Percentiles rank a stretch among this genome's conserved stretches.
These are phyloP conservation scores for Allomyces javanicus DNA, from an alignment of 192 early-diverging fungal genomes.

Conservation along the genomic window DNA sequence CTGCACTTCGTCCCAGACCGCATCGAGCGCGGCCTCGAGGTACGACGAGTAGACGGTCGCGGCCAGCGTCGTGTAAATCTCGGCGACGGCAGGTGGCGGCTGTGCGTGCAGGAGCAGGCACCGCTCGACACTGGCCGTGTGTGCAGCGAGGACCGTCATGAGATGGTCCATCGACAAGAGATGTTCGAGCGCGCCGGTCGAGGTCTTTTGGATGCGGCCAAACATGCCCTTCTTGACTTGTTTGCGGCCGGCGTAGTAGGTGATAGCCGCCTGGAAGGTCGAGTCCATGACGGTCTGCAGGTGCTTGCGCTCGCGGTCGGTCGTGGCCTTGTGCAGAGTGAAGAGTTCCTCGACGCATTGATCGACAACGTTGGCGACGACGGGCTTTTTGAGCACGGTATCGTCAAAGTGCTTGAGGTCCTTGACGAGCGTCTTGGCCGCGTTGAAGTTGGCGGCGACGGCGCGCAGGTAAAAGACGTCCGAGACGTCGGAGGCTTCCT, in stretches of 20 bases:
- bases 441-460: slow-evolving; percentile 47
- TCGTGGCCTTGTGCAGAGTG: slow-evolving; percentile 9
- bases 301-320: slow-evolving; percentile 13
- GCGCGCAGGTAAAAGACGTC: slow-evolving; percentile 62
- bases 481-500: slow-evolving; percentile 44
- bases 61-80: background rate
- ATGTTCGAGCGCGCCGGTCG: background rate
- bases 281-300: slow-evolving; percentile 14
- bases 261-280: slow-evolving; percentile 17
- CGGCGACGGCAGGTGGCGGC: background rate
- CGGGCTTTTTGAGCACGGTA: slow-evolving; percentile 19
- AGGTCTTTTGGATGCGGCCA: background rate
- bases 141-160: background rate
- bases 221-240: background rate
- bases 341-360: slow-evolving; percentile 19
- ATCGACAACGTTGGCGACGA: slow-evolving; percentile 11
- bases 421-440: slow-evolving; percentile 47
- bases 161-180: background rate
- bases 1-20: background rate
- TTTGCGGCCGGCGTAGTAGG: background rate
- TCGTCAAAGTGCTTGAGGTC: slow-evolving; percentile 66
- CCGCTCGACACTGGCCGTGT: background rate
- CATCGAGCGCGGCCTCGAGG: background rate
- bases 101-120: background rate
- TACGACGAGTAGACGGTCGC: background rate